These are phyloP conservation scores for Microascus cirrosus DNA, from an alignment of 2,329 filamentous ascomycete species.

Conservation along the genomic window DNA sequence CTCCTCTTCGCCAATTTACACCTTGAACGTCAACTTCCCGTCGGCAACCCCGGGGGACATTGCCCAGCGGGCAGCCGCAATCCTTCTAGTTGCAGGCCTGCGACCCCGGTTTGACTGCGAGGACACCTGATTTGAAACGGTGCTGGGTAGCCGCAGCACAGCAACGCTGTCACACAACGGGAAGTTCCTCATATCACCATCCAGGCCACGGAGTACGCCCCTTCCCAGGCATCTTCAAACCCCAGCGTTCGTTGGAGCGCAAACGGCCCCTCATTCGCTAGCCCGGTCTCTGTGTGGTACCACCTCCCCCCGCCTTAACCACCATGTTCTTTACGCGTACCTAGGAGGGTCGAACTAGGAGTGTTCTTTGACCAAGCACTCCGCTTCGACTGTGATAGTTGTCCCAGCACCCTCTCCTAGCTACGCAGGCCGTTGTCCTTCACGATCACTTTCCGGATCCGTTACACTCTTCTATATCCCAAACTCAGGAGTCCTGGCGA, in stretches of 20 bases:
- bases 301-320: background rate
- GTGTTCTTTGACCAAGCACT: background rate
- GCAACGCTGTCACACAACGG: background rate
- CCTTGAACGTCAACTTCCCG: background rate
- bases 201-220: background rate
- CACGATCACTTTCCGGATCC: background rate
- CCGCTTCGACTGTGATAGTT: background rate
- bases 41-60: background rate
- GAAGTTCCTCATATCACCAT: background rate
- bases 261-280: background rate
- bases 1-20: background rate
- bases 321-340: background rate
- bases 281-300: background rate
- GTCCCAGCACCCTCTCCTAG: background rate
- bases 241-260: background rate
- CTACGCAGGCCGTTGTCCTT: background rate
- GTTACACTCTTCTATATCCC: background rate
- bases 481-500: background rate
- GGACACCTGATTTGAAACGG: background rate
- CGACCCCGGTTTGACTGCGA: background rate
- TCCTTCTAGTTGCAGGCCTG: background rate
- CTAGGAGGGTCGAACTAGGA: background rate
- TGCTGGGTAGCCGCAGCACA: background rate
- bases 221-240: background rate
- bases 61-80: background rate